These are phyloP conservation scores for Luzula sylvatica DNA, from an alignment of 176 grass and related monocot genomes.

Conservation along the genomic window DNA sequence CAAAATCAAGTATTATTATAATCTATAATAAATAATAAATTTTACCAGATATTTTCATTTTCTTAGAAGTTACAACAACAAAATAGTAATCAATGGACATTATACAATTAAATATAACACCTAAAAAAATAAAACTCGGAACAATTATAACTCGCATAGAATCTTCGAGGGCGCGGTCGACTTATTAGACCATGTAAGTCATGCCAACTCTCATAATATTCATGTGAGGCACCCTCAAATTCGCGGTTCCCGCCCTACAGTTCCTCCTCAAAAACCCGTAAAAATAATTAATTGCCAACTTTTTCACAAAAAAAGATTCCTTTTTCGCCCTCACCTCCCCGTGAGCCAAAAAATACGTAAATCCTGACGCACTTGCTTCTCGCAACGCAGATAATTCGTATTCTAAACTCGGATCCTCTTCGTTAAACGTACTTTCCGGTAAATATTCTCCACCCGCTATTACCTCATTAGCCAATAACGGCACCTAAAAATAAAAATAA, in stretches of 20 bases:
- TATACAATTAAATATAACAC: too few species aligned
- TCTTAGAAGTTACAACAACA: too few species aligned
- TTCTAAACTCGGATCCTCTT: conserved; percentile 78
- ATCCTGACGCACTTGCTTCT: conserved; percentile 84
- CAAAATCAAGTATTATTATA: too few species aligned
- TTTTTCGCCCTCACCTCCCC: conserved; percentile 85
- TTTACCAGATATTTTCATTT: too few species aligned
- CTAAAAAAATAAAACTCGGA: too few species aligned
- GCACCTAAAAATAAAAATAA: too few species aligned
- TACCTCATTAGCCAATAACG: conserved; percentile 43
- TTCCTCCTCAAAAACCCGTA: conserved; percentile 88
- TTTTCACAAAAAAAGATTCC: conserved; percentile 80
- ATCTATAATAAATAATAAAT: too few species aligned
- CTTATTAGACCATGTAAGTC: conserved; percentile 99
- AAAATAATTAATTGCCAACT: conserved; percentile 95
- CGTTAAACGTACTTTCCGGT: conserved; percentile 13
- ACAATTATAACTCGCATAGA: too few species aligned
- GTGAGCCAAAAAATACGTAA: conserved; percentile 82
- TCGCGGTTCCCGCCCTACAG: conserved; percentile 84
- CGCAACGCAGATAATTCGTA: conserved; percentile 67
- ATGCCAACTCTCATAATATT: conserved; percentile 88
- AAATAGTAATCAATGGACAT: too few species aligned
- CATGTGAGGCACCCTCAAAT: conserved; percentile 74
- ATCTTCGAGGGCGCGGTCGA: too few species aligned
- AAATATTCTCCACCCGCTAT: conserved; percentile 13